These are phyloP conservation scores for Fistulina hepatica DNA, from an alignment of 1,284 basidiomycete species.

Conservation along the genomic window DNA sequence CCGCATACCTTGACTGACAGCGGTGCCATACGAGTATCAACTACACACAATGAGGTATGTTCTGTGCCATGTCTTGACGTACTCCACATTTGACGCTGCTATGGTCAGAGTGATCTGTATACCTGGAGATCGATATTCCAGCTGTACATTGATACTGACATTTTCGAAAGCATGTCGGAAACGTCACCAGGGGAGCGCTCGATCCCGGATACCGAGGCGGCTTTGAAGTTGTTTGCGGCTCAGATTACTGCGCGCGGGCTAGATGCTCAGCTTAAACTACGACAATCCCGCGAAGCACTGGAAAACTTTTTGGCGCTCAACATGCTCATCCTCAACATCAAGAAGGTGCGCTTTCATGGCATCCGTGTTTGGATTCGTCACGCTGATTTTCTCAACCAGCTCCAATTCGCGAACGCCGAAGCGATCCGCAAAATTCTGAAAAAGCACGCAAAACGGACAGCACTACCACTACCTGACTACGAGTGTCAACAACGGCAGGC, in stretches of 20 bases:
- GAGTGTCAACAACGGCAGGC: not conserved
- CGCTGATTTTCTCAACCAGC: slow-evolving; percentile 29
- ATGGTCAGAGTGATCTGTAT: slow-evolving; percentile 60
- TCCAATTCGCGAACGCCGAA: slow-evolving; percentile 81
- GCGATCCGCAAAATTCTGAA: slow-evolving; percentile 88
- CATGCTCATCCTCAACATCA: slow-evolving; percentile 72
- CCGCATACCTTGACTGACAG: not conserved
- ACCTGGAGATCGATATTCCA: slow-evolving; percentile 88
- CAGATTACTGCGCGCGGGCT: slow-evolving; percentile 43
- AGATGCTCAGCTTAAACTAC: slow-evolving; percentile 38
- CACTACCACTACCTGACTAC: slow-evolving; percentile 38
- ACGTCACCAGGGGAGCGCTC: slow-evolving; percentile 63
- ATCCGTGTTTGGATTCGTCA: not conserved
- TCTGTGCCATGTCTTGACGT: slow-evolving; percentile 13
- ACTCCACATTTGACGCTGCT: not conserved
- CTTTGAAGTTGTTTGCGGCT: slow-evolving; percentile 62
- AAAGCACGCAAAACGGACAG: slow-evolving; percentile 87
- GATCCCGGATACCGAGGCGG: slow-evolving; percentile 63
- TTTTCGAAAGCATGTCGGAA: slow-evolving; percentile 80
- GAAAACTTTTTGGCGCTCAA: slow-evolving; percentile 79
- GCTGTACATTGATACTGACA: slow-evolving; percentile 78
- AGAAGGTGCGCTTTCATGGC: slow-evolving; percentile 43
- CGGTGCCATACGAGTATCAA: slow-evolving; percentile 24
- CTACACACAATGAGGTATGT: slow-evolving; percentile 24
- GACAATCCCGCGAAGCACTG: slow-evolving; percentile 56